phyloP scores from a whole-genome alignment of 768 basidiomycete species.

The Lentinula boryana region DNA sequence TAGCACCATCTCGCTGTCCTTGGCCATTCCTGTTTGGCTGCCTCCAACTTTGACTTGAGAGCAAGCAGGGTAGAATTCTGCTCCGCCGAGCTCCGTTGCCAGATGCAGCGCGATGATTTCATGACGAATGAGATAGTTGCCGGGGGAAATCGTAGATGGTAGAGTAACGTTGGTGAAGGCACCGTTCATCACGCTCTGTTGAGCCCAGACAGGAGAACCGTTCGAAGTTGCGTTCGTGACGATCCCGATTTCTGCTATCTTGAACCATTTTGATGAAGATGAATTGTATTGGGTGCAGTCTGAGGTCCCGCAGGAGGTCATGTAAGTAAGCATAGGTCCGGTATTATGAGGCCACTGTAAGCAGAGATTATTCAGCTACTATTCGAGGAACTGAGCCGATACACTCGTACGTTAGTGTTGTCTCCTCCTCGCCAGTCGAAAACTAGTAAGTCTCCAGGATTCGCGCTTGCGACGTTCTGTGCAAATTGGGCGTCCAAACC shows the following conservation, averaged over 20 bases:
- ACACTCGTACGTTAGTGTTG: constrained; percentile 15
- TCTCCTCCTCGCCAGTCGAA: constrained; percentile 38
- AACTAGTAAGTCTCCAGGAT: constrained; percentile 37
- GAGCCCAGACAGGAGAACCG: constrained; percentile 1
- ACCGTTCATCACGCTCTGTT: constrained; percentile 29
- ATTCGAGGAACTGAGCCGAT: neutral
- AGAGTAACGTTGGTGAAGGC: constrained; percentile 34
- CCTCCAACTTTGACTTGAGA: constrained; percentile 52
- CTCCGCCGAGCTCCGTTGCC: constrained; percentile 48
- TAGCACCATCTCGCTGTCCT: constrained; percentile 43
- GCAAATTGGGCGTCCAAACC: constrained; percentile 40
- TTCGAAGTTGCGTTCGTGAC: constrained; percentile 21
- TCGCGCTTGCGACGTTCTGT: constrained; percentile 35
- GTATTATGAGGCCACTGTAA: constrained; percentile 4
- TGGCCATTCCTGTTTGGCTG: constrained; percentile 41
- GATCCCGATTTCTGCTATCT: constrained; percentile 51
- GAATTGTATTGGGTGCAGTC: constrained; percentile 58
- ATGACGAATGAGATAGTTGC: constrained; percentile 71
- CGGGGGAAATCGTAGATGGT: constrained; percentile 49
- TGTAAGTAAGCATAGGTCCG: constrained; percentile 71
- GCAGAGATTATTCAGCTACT: neutral
- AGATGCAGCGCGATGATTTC: constrained; percentile 78
- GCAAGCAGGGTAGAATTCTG: constrained; percentile 79
- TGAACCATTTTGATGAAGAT: constrained; percentile 65
- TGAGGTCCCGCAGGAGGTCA: constrained; percentile 54